Evolutionary conservation across 225 moss, liverwort and hornwort genomes (phyloP), one percentile per base, ranked within the genome.

Genomic region (Physcomitrium patens): DNA sequence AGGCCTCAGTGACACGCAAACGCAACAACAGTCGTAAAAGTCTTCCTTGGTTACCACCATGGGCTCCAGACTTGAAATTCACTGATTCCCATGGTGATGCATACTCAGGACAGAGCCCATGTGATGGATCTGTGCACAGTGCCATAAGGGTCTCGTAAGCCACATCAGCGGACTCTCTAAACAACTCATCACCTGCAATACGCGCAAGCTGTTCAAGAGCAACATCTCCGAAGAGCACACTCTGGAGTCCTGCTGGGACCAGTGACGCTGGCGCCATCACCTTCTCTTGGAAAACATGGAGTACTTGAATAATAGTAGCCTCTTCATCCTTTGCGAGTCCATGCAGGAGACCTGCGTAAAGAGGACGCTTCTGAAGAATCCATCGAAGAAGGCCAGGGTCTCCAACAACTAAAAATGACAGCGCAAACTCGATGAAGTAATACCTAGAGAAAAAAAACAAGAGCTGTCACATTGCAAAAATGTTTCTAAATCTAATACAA

Each of bases 41-140:
- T 78, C 95, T 91, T 62, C 91, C 91, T 76, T 91, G 90, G 57
- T 95, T 91, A 52, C 95, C 93, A 76, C 95, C 93, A 86, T 79
- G 84, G 67, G 85, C 83, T 69, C 91, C 91, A 76, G 76, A 75
- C 49, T 88, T 87, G 19, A 77, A 56, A 68, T 70, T 72, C 8
- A 66, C 60, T 27, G 65, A 69, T 59, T 90, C 91, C 87, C 85
- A 89, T 22, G 84, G 60, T 46, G 81, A 89, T 20, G 89, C 79
- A 50, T 75, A 77, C 69, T 90, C 92, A 8, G 97, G 93, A 83
- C 93, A 95, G 67, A 99, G 81, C 24, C 95, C 95, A 86, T 99
- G 99, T 18, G 91, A 91, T 57, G 99, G 86, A 82, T 95, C 90
- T 79, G 99, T 99, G 79, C 95, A 99, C 70, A 99, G 85, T n/a